Conservation (phyloP, 768 basidiomycete genomes). For the Xerocomus spinulosus region DNA sequence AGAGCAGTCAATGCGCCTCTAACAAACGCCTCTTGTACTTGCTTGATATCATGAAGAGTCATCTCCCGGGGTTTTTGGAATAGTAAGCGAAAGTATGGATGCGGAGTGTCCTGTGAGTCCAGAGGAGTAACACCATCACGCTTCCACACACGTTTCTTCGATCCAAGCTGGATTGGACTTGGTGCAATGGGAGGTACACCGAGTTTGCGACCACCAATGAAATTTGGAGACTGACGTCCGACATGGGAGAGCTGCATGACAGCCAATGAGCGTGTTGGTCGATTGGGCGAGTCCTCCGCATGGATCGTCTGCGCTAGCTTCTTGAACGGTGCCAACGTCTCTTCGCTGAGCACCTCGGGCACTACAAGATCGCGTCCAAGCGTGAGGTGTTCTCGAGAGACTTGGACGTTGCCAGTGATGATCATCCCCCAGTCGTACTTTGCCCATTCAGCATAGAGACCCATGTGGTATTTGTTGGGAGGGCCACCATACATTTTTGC, state of each 20-base stretch:
- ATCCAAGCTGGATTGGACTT: conserved; percentile 53
- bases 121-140: conserved; percentile 3
- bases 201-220: conserved; percentile 62
- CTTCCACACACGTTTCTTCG: conserved; percentile 11
- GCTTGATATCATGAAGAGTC: conserved; percentile 54
- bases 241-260: conserved; percentile 83
- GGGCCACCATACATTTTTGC: conserved; percentile 60
- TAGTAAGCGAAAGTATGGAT: conserved; percentile 35
- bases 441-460: conserved; percentile 74
- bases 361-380: conserved; percentile 71
- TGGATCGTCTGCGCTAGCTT: conserved; percentile 50
- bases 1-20: conserved; percentile 61
- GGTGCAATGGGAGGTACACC: conserved; percentile 66
- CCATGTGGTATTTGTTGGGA: conserved; percentile 60
- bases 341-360: conserved; percentile 41
- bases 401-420: conserved; percentile 81
- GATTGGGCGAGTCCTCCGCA: conserved; percentile 18
- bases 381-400: conserved; percentile 56
- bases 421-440: conserved; percentile 81
- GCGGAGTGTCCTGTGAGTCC: conserved; percentile 8
- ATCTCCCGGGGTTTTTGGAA: conserved; percentile 66
- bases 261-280: conserved; percentile 36
- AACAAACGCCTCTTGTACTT: conserved; percentile 59
- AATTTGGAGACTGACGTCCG: conserved; percentile 76
- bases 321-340: conserved; percentile 47